Evolutionary conservation across 2,329 filamentous ascomycete genomes (phyloP).

Genomic region (Verticillium zaregamsianum): DNA sequence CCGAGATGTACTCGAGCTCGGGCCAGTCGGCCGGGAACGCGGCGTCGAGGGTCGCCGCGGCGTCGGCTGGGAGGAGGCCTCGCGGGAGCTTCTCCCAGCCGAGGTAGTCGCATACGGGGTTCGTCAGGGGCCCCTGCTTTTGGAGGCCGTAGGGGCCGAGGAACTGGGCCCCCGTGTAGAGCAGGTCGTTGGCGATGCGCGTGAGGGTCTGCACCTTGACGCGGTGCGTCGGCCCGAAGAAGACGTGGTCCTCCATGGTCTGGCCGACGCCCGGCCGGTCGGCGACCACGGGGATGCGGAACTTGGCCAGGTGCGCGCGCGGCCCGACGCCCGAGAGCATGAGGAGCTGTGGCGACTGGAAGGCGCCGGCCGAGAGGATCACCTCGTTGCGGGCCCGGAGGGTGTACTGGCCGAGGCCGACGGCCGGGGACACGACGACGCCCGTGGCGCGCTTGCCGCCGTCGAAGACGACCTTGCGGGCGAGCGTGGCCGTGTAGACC

Average conservation of each 20-base stretch:
- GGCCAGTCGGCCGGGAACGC: constrained; percentile 28
- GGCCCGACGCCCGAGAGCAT: constrained; percentile 50
- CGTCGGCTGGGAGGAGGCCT: background rate
- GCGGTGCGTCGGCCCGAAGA: constrained; percentile 6
- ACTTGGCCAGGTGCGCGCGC: constrained; percentile 27
- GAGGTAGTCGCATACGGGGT: constrained; percentile 16
- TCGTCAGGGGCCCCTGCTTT: constrained; percentile 14
- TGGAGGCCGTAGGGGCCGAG: background rate
- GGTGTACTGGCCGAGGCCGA: constrained; percentile 8
- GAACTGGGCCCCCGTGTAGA: constrained; percentile 4
- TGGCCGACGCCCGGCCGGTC: constrained; percentile 71
- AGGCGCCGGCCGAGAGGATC: constrained; percentile 73
- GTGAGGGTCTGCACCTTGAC: constrained; percentile 15
- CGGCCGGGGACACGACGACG: constrained; percentile 25
- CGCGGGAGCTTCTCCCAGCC: constrained; percentile 16
- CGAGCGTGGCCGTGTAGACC: constrained; percentile 35
- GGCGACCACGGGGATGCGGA: constrained; percentile 37
- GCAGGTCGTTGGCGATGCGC: constrained; percentile 8
- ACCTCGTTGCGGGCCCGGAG: constrained; percentile 52
- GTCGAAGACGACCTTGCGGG: constrained; percentile 40
- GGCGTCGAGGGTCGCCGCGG: background rate
- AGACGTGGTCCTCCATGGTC: constrained; percentile 59
- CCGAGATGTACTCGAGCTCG: constrained; percentile 24
- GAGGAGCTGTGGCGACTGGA: constrained; percentile 71
- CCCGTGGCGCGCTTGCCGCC: constrained; percentile 31